These are phyloP conservation scores for Yamadazyma takamatsuzukensis DNA, from an alignment of 805 yeast species.

Conservation along the genomic window DNA sequence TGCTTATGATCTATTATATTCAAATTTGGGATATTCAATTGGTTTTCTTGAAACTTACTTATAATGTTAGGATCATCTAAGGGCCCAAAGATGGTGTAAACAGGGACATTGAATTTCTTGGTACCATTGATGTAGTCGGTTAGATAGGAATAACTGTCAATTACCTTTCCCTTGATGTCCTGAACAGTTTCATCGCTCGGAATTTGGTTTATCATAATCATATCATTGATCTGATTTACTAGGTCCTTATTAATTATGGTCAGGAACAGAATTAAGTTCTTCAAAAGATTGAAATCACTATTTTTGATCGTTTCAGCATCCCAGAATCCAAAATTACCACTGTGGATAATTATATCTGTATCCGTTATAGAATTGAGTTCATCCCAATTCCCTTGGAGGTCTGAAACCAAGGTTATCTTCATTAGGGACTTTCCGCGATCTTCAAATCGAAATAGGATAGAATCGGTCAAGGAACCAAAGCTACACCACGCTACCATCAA, in stretches of 20 bases:
- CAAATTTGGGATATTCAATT: slow-evolving; percentile 53
- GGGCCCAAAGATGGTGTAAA: slow-evolving; percentile 75
- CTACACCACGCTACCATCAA: no score
- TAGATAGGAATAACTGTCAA: slow-evolving; percentile 8
- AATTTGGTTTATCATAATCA: slow-evolving; percentile 30
- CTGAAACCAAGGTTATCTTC: slow-evolving; percentile 18
- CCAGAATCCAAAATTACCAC: slow-evolving; percentile 80
- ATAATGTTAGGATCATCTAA: slow-evolving; percentile 70
- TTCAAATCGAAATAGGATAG: background rate
- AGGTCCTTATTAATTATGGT: slow-evolving; percentile 50
- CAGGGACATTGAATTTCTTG: slow-evolving; percentile 50
- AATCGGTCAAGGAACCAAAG: background rate
- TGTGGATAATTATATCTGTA: slow-evolving; percentile 48
- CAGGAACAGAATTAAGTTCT: slow-evolving; percentile 66
- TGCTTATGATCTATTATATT: slow-evolving; percentile 57
- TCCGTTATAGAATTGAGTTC: slow-evolving; percentile 1
- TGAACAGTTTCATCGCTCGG: slow-evolving; percentile 11
- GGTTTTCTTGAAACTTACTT: slow-evolving; percentile 56
- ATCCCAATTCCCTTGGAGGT: slow-evolving; percentile 27
- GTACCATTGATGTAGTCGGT: slow-evolving; percentile 30
- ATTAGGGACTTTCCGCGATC: no score
- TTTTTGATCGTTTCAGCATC: slow-evolving; percentile 50
- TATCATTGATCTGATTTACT: slow-evolving; percentile 49
- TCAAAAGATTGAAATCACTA: slow-evolving; percentile 52
- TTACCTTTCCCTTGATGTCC: slow-evolving; percentile 6